Evolutionary conservation across 495 filamentous ascomycete genomes (phyloP).

Genomic region (Tuber aestivum): DNA sequence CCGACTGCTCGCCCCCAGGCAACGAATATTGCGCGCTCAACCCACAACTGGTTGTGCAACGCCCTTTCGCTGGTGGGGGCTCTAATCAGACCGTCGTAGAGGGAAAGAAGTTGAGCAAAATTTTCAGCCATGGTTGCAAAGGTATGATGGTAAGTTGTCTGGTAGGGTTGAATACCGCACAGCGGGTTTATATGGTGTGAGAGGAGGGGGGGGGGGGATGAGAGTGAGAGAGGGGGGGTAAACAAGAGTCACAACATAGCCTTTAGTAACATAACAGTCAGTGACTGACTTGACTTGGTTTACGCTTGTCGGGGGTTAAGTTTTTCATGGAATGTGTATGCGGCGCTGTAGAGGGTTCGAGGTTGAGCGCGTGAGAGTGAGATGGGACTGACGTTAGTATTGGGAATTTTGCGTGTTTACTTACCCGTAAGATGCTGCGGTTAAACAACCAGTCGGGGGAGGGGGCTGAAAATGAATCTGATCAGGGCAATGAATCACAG

Average conservation of each 20-base stretch:
- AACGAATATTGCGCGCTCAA: slow-evolving; percentile 4
- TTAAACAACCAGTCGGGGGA: slow-evolving; percentile 2
- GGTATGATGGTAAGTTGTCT: background rate
- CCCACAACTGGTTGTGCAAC: background rate
- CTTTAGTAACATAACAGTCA: slow-evolving; percentile 3
- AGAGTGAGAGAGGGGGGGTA: background rate
- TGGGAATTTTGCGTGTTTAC: background rate
- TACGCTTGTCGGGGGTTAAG: background rate
- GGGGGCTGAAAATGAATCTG: slow-evolving; percentile 6
- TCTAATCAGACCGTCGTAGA: background rate
- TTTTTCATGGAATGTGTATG: slow-evolving; percentile 1
- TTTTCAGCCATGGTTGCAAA: background rate
- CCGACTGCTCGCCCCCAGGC: slow-evolving; percentile 3
- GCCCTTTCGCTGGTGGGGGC: background rate
- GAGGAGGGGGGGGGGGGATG: background rate
- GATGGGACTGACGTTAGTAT: slow-evolving; percentile 1
- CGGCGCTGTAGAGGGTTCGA: background rate
- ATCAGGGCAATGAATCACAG: background rate
- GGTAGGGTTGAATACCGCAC: background rate
- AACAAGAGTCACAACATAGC: slow-evolving; percentile 4
- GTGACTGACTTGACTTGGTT: background rate
- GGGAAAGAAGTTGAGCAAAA: background rate
- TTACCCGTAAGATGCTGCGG: background rate
- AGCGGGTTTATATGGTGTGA: background rate
- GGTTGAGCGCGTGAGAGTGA: background rate